Percentiles rank a stretch among this genome's conserved stretches.
Evolutionary conservation across 2,329 filamentous ascomycete species (phyloP).

Genomic region (Berkeleyomyces basicola): DNA sequence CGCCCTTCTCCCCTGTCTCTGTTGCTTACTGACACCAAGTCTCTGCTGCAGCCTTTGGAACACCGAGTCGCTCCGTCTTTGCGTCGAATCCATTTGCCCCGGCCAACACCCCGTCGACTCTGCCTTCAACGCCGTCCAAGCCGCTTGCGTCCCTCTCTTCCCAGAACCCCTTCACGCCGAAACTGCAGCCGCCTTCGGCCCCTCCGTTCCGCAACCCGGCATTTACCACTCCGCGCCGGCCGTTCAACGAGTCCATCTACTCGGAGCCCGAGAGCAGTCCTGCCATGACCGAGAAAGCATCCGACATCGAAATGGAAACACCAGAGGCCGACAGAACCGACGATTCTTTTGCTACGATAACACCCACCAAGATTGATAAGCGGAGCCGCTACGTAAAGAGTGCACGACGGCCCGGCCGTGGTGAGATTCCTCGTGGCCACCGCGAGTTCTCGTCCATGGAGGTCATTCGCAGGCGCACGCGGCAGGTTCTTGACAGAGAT

Average conservation of each 20-base stretch:
- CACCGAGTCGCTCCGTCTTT: constrained; percentile 14
- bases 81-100: constrained; percentile 23
- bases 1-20: neutral
- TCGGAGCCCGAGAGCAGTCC: constrained; percentile 47
- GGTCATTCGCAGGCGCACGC: constrained; percentile 37
- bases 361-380: constrained; percentile 31
- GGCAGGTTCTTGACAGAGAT: constrained; percentile 34
- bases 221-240: constrained; percentile 46
- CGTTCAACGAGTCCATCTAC: constrained; percentile 34
- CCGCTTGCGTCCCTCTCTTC: constrained; percentile 20
- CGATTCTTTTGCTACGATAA: constrained; percentile 22
- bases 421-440: constrained; percentile 41
- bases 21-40: neutral
- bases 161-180: neutral
- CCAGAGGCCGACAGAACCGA: constrained; percentile 11
- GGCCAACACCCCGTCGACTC: constrained; percentile 15
- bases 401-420: constrained; percentile 37
- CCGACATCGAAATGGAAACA: constrained; percentile 25
- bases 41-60: neutral
- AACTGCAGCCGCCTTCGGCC: constrained; percentile 19
- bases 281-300: constrained; percentile 39
- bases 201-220: constrained; percentile 45
- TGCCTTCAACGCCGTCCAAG: constrained; percentile 25
- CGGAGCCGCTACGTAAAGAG: constrained; percentile 29
- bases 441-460: constrained; percentile 24